Evolutionary conservation across 1,139 yeast genomes (phyloP), one percentile per base, ranked within the genome.

Genomic region (Yamadazyma buinensis): DNA sequence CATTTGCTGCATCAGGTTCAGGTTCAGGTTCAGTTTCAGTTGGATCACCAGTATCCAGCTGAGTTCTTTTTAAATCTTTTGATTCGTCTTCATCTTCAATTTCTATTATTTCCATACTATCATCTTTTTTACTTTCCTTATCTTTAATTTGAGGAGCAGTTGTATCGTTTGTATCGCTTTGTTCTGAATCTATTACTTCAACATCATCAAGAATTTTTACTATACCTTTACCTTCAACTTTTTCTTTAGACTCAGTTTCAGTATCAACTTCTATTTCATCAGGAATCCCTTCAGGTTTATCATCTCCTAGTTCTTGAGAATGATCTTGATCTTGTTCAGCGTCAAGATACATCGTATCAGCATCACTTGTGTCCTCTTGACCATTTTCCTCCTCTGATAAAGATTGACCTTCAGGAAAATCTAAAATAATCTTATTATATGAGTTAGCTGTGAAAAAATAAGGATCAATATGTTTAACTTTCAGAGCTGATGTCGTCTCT

Each of bases 381-480:
- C 14, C 31, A 23, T 20, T 29, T 14, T 29, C 36, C 7, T 18
- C 29, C 10, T 29, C 32, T 13, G 32, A 23, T 6, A 14, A 3
- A 17, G 14, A 4, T 5, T 21, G 27, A 13, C 32, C 24, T 5
- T 30, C 35, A 6, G 34, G 33, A 33, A 29, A 2, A 11, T 15
- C 31, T 14, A 39, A 61, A 5, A 32, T 37, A 0, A 76, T 44
- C 8, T 59, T 54, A 36, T 77, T 82, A 3, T 76, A 55, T 0
- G 80, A 70, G 7, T 55, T 59, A 25, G 70, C 74, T 0, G 75
- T 61, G 20, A 76, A 59, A 15, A 61, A 49, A 44, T 81, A 80
- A 0, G 75, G 72, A 42, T 81, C 86, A 23, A 61, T 46, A 28
- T 55, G 47, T 41, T 59, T 67, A 8, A 61, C 40, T 34, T 61